Conservation (phyloP, 164 flowering plant species). For the Taxillus chinensis region DNA sequence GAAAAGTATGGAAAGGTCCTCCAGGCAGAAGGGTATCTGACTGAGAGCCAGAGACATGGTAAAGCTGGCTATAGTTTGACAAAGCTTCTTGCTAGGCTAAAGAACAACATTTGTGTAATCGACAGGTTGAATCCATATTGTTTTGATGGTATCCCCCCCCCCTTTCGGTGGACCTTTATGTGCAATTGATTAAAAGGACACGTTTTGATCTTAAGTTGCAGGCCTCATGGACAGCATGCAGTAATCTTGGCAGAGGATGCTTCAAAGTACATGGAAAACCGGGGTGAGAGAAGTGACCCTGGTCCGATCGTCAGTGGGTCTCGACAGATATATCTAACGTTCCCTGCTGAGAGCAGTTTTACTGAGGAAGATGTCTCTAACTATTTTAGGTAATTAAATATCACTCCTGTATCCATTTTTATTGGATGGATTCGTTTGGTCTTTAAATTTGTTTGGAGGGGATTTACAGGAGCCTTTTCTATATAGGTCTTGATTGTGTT, state of each 20-base stretch:
- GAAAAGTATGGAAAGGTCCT: conserved; percentile 67
- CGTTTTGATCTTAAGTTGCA: conserved; percentile 20
- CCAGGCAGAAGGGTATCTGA: conserved; percentile 82
- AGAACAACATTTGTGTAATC: conserved; percentile 53
- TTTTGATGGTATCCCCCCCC: not conserved
- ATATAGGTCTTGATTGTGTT: not conserved
- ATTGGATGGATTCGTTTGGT: too few relatives aligned
- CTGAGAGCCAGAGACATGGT: conserved; percentile 94
- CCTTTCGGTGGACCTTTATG: not conserved
- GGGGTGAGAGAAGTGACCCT: conserved; percentile 51
- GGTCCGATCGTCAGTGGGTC: conserved; percentile 67
- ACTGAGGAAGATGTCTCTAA: conserved; percentile 78
- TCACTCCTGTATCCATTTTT: not conserved
- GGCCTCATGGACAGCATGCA: conserved; percentile 92
- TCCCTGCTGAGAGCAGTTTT: conserved; percentile 91
- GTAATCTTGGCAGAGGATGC: conserved; percentile 80
- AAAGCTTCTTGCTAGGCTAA: conserved; percentile 75
- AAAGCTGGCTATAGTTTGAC: conserved; percentile 83
- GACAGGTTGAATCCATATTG: conserved; percentile 40
- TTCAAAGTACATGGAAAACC: conserved; percentile 38
- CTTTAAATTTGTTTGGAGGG: too few relatives aligned
- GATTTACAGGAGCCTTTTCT: not conserved
- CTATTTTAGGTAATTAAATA: conserved; percentile 53
- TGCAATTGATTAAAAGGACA: conserved; percentile 1
- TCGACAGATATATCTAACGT: conserved; percentile 85